These are phyloP conservation scores for Sporothrix dimorphospora DNA, from an alignment of 2,329 filamentous ascomycete genomes.

Conservation along the genomic window DNA sequence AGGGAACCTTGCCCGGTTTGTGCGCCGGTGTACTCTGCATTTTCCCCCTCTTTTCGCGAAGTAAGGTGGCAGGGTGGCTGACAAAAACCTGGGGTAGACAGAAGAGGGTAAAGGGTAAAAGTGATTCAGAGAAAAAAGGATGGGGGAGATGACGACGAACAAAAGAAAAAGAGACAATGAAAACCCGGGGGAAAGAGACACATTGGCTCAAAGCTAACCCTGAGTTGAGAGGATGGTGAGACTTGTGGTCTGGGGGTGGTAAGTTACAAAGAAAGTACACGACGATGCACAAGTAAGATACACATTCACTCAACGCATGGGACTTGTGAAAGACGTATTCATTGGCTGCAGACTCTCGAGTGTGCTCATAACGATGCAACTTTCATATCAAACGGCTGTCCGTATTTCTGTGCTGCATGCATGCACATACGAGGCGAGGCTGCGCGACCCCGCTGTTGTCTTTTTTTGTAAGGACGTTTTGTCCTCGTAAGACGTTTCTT, in stretches of 20 bases:
- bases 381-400: conserved; percentile 6
- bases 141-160: neutral
- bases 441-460: neutral
- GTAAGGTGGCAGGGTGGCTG: conserved; percentile 8
- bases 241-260: neutral
- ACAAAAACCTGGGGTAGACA: conserved; percentile 10
- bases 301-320: too few species aligned
- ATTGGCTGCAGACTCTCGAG: neutral
- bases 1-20: neutral
- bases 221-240: neutral
- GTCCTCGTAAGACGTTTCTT: neutral
- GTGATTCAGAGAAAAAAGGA: neutral
- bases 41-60: neutral
- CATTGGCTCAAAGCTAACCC: neutral
- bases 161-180: neutral
- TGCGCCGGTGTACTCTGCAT: neutral
- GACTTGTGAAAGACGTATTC: too few species aligned
- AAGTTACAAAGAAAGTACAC: neutral
- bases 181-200: neutral
- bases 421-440: conserved; percentile 9
- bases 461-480: neutral
- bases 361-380: neutral
- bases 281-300: neutral
- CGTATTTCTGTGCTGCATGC: neutral
- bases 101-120: neutral